These are phyloP conservation scores for Neurospora sp. DNA, from an alignment of 495 filamentous ascomycete species.

Conservation along the genomic window DNA sequence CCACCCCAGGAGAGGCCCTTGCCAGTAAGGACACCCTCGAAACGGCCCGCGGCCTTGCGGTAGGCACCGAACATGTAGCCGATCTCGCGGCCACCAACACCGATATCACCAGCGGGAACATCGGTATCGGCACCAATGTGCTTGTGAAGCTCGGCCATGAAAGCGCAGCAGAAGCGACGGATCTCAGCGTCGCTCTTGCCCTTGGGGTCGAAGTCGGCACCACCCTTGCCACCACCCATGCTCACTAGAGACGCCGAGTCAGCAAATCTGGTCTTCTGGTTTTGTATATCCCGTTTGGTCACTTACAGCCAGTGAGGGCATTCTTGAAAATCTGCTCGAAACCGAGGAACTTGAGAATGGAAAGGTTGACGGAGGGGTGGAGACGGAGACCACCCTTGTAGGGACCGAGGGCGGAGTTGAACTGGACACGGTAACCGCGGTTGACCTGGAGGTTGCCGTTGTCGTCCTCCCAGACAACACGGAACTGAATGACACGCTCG, in stretches of 20 bases:
- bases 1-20: slow-evolving; percentile 93
- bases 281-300: not conserved
- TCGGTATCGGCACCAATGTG: slow-evolving; percentile 97
- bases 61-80: slow-evolving; percentile 95
- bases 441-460: slow-evolving; percentile 83
- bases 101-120: slow-evolving; percentile 90
- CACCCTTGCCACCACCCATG: slow-evolving; percentile 98
- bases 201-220: slow-evolving; percentile 98
- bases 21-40: slow-evolving; percentile 92
- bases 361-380: slow-evolving; percentile 94
- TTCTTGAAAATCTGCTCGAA: slow-evolving; percentile 99
- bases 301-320: slow-evolving; percentile 90
- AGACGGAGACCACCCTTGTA: slow-evolving; percentile 98
- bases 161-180: slow-evolving; percentile 90
- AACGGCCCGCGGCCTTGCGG: slow-evolving; percentile 76
- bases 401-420: slow-evolving; percentile 95
- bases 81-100: slow-evolving; percentile 81
- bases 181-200: slow-evolving; percentile 97
- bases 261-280: slow-evolving; percentile 7
- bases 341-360: slow-evolving; percentile 95
- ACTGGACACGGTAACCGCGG: slow-evolving; percentile 94
- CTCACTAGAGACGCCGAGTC: slow-evolving; percentile 48
- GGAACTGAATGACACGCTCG: slow-evolving; percentile 95
- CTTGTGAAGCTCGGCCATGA: slow-evolving; percentile 90
- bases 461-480: slow-evolving; percentile 94